These are phyloP conservation scores for Antitrichia curtipendula DNA, from an alignment of 225 moss, liverwort and hornwort species.

Conservation along the genomic window DNA sequence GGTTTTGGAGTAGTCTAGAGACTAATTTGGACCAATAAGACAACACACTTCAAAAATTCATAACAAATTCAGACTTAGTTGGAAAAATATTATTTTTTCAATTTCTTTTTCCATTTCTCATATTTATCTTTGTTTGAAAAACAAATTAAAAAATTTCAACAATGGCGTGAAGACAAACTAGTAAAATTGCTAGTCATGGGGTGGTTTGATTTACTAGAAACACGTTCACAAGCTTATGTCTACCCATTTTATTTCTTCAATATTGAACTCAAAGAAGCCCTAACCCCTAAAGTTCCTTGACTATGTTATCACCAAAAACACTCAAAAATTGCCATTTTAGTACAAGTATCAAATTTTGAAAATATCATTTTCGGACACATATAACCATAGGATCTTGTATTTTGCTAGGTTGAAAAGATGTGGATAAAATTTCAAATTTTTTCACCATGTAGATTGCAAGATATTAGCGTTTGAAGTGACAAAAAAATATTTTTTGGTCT, in stretches of 20 bases:
- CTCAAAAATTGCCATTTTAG: too few relatives aligned
- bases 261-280: neutral
- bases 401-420: too few relatives aligned
- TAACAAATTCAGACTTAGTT: neutral
- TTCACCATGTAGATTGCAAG: too few relatives aligned
- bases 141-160: neutral
- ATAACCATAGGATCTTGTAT: too few relatives aligned
- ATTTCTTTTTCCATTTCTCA: neutral
- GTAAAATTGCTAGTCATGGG: neutral
- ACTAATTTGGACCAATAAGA: rapidly evolving
- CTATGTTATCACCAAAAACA: too few relatives aligned
- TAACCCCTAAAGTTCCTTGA: too few relatives aligned
- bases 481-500: too few relatives aligned
- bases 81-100: neutral
- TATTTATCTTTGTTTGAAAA: neutral
- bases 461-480: too few relatives aligned
- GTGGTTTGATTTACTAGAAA: too few relatives aligned
- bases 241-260: neutral
- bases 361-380: too few relatives aligned
- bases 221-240: neutral
- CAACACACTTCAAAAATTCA: neutral
- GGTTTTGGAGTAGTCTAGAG: neutral
- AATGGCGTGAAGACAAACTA: neutral
- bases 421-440: too few relatives aligned
- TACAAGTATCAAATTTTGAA: too few relatives aligned